Evolutionary conservation across 495 filamentous ascomycete genomes (phyloP), one percentile per base, ranked within the genome.

Genomic region (Penicillium coffeae): DNA sequence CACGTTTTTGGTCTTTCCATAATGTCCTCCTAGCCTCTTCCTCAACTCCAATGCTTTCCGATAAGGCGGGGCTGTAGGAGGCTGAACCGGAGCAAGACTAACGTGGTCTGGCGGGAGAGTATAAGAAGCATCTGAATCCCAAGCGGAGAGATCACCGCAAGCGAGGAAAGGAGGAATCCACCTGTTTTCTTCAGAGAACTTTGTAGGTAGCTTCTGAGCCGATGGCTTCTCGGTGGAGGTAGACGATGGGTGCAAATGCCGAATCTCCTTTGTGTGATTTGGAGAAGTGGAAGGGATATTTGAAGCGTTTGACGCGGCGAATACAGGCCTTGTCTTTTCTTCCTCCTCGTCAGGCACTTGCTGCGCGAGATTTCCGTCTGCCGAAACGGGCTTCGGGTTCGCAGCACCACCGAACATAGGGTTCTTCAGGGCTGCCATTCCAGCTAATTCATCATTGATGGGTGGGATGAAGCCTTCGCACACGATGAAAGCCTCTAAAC

Each of bases 151-250:
- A 65, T 98, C 93, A 9, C 93, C 93, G 62, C 94, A 97, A 13
- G 93, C 93, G 42, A 98, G 82, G 59, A 98, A 98, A 0, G 90
- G 88, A 0, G 89, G 89, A 44, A 97, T 90, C 87, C 90, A 97
- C 41, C 87, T 72, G 34, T 73, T 69, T 49, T 73, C 70, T 16
- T 48, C 49, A 13, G 67, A 56, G 43, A 68, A 73, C 34, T 66
- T 69, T 40, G 59, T 56, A 1, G 59, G 27, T 1, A 57, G 44
- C 34, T 65, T 64, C 13, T 64, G 58, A 1, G 61, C 48, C 2
- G 60, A 49, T 2, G 57, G 51, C n/a, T 58, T 55, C 1, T 53
- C 56, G 6, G 41, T 49, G 2, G 58, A 35, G 14, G 52, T 48
- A n/a, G 54, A 61, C 12, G 64, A 48, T 9, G 59, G 42, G 39